phyloP scores from a whole-genome alignment of 2,329 filamentous ascomycete species.

The Fusarium sp. region DNA sequence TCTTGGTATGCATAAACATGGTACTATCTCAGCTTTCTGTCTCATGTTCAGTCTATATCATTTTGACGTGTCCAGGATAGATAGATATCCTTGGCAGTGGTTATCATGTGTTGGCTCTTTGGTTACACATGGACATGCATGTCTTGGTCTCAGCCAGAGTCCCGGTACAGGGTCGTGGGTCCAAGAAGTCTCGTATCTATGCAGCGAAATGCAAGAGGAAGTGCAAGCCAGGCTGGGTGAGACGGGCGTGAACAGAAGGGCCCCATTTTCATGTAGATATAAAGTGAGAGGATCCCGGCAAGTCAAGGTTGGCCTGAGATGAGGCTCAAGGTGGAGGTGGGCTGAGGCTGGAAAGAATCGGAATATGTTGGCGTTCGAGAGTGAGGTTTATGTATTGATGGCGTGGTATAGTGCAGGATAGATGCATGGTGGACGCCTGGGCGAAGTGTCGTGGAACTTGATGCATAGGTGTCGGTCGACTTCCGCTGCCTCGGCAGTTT shows the following conservation, averaged over 20 bases:
- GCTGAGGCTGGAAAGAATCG: background rate
- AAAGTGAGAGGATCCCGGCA: background rate
- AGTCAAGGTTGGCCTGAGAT: background rate
- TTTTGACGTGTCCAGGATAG: background rate
- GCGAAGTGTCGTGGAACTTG: background rate
- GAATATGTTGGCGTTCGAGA: background rate
- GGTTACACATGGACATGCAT: conserved; percentile 1
- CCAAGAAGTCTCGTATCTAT: background rate
- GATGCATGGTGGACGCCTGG: background rate
- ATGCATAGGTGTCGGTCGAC: background rate
- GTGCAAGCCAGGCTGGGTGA: background rate
- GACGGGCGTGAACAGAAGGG: background rate
- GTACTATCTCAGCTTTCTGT: background rate
- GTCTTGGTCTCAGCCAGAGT: conserved; percentile 4
- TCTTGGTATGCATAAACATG: conserved; percentile 13
- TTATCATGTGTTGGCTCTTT: conserved; percentile 5
- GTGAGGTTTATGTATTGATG: background rate
- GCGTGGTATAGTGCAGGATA: background rate
- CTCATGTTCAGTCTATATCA: background rate
- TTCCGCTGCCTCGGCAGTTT: background rate
- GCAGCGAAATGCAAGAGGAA: background rate
- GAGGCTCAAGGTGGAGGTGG: background rate
- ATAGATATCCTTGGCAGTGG: background rate
- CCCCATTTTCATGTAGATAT: background rate
- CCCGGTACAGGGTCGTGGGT: background rate